Base-by-base conservation (phyloP, 257 asterid species). In the Coffea eugenioides region DNA sequence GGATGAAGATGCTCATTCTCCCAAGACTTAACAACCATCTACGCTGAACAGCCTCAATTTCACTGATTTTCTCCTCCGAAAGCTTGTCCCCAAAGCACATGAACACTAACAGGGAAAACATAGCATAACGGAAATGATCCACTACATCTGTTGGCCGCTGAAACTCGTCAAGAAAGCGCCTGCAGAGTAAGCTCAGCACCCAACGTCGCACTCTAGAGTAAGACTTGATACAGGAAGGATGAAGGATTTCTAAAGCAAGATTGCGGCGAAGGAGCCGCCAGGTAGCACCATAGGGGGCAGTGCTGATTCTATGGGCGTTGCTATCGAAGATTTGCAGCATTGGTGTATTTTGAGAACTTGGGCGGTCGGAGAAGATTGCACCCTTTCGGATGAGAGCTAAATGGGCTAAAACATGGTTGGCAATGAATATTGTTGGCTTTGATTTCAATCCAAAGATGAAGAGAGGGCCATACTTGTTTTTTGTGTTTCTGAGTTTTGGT, bases 51-150 rank as follows among this genome's bases (percentile, higher is more conserved):
- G 9, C 43, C 76, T 88, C 95, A 15, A 92, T 86, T 48, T 86
- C 90, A 79, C 75, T 85, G 71, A 92, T 88, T 57, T 90, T 86
- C 6, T 45, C 16, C 81, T 89, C 96, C 18, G 43, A 69, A 1
- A 88, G 84, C 83, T 88, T 84, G 41, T 89, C 96, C 34, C 96
- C 94, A 15, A 92, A 91, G 80, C 97, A 89, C 92, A 91, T 91
- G 52, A 85, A 75, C 56, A 80, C 92, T 10, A 91, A 88, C 51
- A 89, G 76, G 52, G 88, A 81, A 77, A 92, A 92, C 90, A 91
- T 87, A 36, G 96, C 91, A 82, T 82, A 85, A 81, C 89, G 94
- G 80, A 91, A 88, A 65, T 92, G 90, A 10, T 91, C 87, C 8
- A 80, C 73, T 41, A 80, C 75, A 56, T 20, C 12, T 72, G 10